Percentiles rank a stretch among this genome's conserved stretches.
phyloP scores from a whole-genome alignment of 2,329 filamentous ascomycete species.

The Ophiosphaerella narmari region DNA sequence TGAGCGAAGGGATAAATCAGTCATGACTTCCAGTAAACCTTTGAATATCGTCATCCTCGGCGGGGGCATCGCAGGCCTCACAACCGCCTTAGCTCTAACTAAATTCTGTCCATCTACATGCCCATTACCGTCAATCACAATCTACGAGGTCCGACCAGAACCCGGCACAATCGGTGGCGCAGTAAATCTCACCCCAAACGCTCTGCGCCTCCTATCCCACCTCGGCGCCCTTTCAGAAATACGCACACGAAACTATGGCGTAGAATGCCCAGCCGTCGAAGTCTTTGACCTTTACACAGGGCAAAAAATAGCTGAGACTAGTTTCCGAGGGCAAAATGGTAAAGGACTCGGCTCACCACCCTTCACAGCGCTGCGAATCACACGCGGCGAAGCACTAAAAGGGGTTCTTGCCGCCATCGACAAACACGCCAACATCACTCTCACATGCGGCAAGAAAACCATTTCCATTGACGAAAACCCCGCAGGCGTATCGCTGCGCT shows the following conservation, averaged over 20 bases:
- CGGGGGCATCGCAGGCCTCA: slow-evolving; percentile 29
- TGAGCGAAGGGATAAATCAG: not conserved
- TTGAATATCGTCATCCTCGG: slow-evolving; percentile 41
- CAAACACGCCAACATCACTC: slow-evolving; percentile 47
- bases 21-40: not conserved
- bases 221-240: slow-evolving; percentile 55
- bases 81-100: slow-evolving; percentile 38
- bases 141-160: slow-evolving; percentile 55
- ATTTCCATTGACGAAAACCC: slow-evolving; percentile 48
- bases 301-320: slow-evolving; percentile 50
- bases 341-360: slow-evolving; percentile 51
- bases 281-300: slow-evolving; percentile 51
- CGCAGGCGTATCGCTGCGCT: slow-evolving; percentile 49
- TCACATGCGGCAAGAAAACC: slow-evolving; percentile 51
- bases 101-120: slow-evolving; percentile 46
- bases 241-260: slow-evolving; percentile 46
- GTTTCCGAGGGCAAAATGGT: slow-evolving; percentile 49
- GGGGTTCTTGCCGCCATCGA: slow-evolving; percentile 49
- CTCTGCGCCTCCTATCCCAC: slow-evolving; percentile 59
- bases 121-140: slow-evolving; percentile 46
- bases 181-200: slow-evolving; percentile 65
- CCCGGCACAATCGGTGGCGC: slow-evolving; percentile 61
- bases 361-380: slow-evolving; percentile 52
- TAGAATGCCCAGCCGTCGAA: slow-evolving; percentile 50
- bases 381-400: slow-evolving; percentile 50